Base-by-base conservation (phyloP, 345 rosid genomes). In the Gossypium mustelinum region DNA sequence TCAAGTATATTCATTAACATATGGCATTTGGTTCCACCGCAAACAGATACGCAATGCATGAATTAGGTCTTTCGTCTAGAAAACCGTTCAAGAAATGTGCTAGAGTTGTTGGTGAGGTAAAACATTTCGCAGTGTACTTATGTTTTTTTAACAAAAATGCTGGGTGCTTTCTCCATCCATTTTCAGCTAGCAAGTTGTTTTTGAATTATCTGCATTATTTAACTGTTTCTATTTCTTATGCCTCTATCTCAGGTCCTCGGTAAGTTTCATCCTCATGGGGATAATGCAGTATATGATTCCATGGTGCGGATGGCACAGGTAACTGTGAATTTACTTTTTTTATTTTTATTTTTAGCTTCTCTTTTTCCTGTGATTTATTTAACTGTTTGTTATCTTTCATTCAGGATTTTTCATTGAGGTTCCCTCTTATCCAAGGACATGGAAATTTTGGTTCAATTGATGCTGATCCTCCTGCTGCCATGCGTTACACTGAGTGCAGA, bases 301-400 rank as follows among this genome's bases (percentile, higher is more conserved):
- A 77, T 94, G 75, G 98, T 94, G 70, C 87, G 98, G 77, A 92
- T 94, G 98, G 98, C 98, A 25, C 98, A 94, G 98, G 98, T 94
- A 85, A 51, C 3, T 70, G 11, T 29, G 48, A 70, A 7, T 24
- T 72, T 41, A 3, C 2, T 20, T 22, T 58, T 27, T 58, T 22
- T 58, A 27, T 58, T 60, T 61, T 62, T 3, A 1, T 25, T 60
- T 48, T 11, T 13, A 63, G 7, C 69, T 20, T 58, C 24, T 73
- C 17, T 73, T 13, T 69, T 69, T 52, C 41, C 24, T 12, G 45
- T 58, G 10, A 13, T 47, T 20, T 20, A 52, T 55, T 17, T 59
- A 61, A 14, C 14, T 12, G 16, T 22, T 18, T 27, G 34, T 69
- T 12, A 43, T 77, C 47, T 65, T 43, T 73, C n/a, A 39, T 81